Evolutionary conservation across 495 filamentous ascomycete species (phyloP), one percentile per base, ranked within the genome.

Genomic region (Clohesyomyces aquaticus): DNA sequence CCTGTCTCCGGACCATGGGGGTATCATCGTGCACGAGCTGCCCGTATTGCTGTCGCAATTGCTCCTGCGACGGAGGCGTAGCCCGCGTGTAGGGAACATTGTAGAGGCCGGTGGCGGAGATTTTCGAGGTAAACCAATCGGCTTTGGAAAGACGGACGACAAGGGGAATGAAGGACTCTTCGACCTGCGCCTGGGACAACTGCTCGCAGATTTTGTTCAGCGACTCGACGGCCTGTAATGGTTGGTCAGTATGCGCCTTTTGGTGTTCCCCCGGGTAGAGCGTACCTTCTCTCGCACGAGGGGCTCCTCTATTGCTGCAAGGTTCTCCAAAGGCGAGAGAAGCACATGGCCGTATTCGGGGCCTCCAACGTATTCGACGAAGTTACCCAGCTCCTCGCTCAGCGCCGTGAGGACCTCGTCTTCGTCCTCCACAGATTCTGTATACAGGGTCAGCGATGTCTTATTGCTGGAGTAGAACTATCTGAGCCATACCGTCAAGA

Each of bases 91-190:
- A 98, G 62, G 94, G 93, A 46, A 87, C 83, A 69, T 88, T 92
- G 77, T 93, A 98, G 42, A 98, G 88, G 48, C 93, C 94, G 65
- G 94, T 95, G 8, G 93, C 94, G 14, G 94, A 98, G 54, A 98
- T 94, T 77, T 98, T 98, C 62, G 95, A 98, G 27, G 94, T 98
- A 73, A 98, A 98, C 94, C 94, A 98, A 80, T 98, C 94, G 75
- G 94, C 95, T 83, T 97, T 98, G 57, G 94, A 96, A 55, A 98
- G 88, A 67, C 94, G 90, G 70, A 96, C 84, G 55, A 90, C 89
- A 67, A 98, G 88, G 26, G 95, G 94, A 70, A 98, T 91, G 79
- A 96, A 98, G 74, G 89, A 87, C 71, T 98, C 90, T 80, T 98
- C 95, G 74, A 98, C 86, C 78, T 98, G 94, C 70, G 90, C 82